Percentiles rank a stretch among this genome's conserved stretches.
These are phyloP conservation scores for Eremothecium cymbalariae DNA, from an alignment of 1,139 yeast species.

Conservation along the genomic window DNA sequence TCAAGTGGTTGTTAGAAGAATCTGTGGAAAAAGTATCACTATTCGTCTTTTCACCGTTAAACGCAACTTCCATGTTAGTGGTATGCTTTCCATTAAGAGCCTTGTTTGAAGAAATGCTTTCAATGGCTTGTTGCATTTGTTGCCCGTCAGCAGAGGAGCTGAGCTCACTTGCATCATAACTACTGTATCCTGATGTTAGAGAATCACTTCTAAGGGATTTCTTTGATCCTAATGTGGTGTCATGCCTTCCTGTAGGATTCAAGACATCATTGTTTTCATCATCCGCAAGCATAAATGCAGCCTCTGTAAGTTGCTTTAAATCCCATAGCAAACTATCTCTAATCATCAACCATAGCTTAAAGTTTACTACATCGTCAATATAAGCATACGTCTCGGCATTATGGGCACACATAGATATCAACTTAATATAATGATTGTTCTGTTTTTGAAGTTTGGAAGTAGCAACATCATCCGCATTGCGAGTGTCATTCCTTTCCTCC, in stretches of 20 bases:
- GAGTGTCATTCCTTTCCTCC: background rate
- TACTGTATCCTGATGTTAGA: slow-evolving; percentile 12
- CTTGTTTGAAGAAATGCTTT: no score
- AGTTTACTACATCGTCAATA: slow-evolving; percentile 27
- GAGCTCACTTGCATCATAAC: slow-evolving; percentile 14
- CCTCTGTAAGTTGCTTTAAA: slow-evolving; percentile 16
- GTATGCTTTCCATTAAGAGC: no score
- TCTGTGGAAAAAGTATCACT: no score
- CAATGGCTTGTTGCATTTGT: no score
- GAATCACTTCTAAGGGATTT: slow-evolving; percentile 9
- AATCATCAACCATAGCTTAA: slow-evolving; percentile 30
- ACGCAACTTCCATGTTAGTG: no score
- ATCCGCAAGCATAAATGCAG: background rate
- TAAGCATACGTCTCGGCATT: slow-evolving; percentile 29
- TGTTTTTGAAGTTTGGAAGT: slow-evolving; percentile 13
- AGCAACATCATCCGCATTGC: slow-evolving; percentile 5
- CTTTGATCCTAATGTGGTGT: slow-evolving; percentile 3
- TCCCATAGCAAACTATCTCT: slow-evolving; percentile 31
- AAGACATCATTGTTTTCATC: background rate
- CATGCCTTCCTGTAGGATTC: slow-evolving; percentile 3
- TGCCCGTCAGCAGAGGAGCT: slow-evolving; percentile 7
- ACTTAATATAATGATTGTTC: slow-evolving; percentile 20
- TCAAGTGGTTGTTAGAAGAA: no score
- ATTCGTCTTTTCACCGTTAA: no score
- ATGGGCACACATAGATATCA: slow-evolving; percentile 27